Base-by-base conservation (phyloP, 2,329 filamentous ascomycete species). In the Fusarium hainanense region DNA sequence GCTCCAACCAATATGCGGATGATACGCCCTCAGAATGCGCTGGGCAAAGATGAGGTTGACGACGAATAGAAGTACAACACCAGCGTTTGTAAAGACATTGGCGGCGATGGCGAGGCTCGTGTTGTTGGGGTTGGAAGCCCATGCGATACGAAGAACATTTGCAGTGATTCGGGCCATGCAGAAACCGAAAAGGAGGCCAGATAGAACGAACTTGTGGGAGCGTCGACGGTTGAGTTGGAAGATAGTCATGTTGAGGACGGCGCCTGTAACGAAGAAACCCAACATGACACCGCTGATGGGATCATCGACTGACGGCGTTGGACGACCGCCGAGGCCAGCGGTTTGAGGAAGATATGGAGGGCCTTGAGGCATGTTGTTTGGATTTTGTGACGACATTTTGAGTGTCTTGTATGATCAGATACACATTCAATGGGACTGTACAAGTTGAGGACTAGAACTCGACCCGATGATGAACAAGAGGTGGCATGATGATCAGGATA, bases 21-120 rank as follows among this genome's bases (percentile, higher is more conserved):
- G 92, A 47, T 88, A 87, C 7, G 91, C 91, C 56, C 93, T 87
- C 20, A 96, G 79, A 27, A 97, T 85, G 47, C 93, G 89, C 79
- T 93, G 92, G 0, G 90, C 81, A 76, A 94, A 92, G 74, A 96
- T 81, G 43, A 97, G 80, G 80, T 97, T 96, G 79, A 93, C 82
- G 73, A 95, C 81, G 79, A 92, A 95, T 27, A 97, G 82, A 10
- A 97, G 79, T 34, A 97, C 77, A 18, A 94, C 89, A 43, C 93
- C 93, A 1, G 91, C 90, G 46, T 89, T 88, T 60, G 93, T 87
- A 73, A 96, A 89, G 75, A 96, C 87, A 69, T 84, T 84, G 6
- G 92, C 88, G 10, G 90, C 88, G 63, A 89, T 85, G 73, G 82
- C 83, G 58, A 88, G 70, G 58, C 77, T 72, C 54, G 80, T 63